These are phyloP conservation scores for Aureoboletus auriporus DNA, from an alignment of 768 basidiomycete species.

Conservation along the genomic window DNA sequence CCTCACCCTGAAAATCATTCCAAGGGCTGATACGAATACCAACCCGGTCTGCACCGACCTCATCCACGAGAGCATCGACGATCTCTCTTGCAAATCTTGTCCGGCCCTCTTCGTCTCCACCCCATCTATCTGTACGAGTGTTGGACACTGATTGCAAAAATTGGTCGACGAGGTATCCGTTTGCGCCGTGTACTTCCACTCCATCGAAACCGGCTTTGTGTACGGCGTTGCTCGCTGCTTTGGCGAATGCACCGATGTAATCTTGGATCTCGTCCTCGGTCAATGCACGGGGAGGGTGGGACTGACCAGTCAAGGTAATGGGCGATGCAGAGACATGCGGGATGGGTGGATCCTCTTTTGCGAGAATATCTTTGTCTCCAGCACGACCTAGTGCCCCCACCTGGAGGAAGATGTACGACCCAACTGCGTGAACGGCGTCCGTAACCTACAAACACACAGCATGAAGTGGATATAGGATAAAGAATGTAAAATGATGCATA, in stretches of 20 bases:
- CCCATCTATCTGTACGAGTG: too few species aligned
- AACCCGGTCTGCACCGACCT: constrained; percentile 50
- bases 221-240: constrained; percentile 34
- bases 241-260: constrained; percentile 26
- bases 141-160: constrained; percentile 37
- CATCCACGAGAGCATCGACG: constrained; percentile 44
- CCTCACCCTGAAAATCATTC: constrained; percentile 37
- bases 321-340: constrained; percentile 33
- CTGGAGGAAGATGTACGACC: too few species aligned
- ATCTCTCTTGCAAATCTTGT: constrained; percentile 48
- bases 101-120: constrained; percentile 58
- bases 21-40: constrained; percentile 59
- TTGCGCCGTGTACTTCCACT: constrained; percentile 40
- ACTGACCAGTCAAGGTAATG: constrained; percentile 17
- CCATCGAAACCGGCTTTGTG: constrained; percentile 42
- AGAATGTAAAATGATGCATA: constrained; percentile 2
- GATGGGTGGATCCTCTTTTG: constrained; percentile 31
- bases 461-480: background rate
- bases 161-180: constrained; percentile 53
- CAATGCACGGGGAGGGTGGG: constrained; percentile 16
- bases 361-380: constrained; percentile 33
- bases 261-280: constrained; percentile 30
- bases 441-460: too few species aligned
- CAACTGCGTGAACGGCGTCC: too few species aligned
- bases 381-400: constrained; percentile 60